These are phyloP conservation scores for Alternaria viburni DNA, from an alignment of 2,329 filamentous ascomycete species.

Conservation along the genomic window DNA sequence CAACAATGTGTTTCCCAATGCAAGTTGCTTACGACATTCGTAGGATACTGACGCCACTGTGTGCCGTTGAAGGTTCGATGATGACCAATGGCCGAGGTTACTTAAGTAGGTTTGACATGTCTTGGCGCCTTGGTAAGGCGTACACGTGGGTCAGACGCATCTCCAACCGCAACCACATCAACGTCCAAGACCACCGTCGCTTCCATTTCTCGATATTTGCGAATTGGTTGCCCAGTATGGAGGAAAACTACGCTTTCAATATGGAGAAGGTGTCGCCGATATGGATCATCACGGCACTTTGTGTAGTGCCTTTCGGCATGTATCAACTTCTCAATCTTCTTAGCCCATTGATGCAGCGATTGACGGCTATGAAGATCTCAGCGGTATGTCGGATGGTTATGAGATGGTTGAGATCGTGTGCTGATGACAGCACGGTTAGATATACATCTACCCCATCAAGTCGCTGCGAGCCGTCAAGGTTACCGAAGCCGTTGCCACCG, in stretches of 20 bases:
- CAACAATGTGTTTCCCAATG: background rate
- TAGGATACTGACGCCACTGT: background rate
- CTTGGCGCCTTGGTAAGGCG: constrained; percentile 4
- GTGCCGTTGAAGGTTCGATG: background rate
- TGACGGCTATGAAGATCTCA: constrained; percentile 40
- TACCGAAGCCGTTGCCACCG: constrained; percentile 49
- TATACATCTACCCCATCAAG: constrained; percentile 58
- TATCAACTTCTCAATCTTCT: constrained; percentile 29
- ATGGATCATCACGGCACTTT: constrained; percentile 29
- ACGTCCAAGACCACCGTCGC: background rate
- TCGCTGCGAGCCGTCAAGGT: constrained; percentile 51
- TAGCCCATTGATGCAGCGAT: constrained; percentile 29
- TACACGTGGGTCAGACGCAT: background rate
- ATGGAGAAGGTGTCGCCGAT: constrained; percentile 25
- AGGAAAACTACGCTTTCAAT: constrained; percentile 17
- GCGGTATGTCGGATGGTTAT: constrained; percentile 28
- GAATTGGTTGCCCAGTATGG: background rate
- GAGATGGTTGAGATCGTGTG: background rate
- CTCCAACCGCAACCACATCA: background rate
- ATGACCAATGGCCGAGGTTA: background rate
- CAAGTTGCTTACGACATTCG: background rate
- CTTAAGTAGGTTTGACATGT: background rate
- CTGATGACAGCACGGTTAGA: constrained; percentile 26
- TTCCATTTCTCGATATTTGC: background rate
- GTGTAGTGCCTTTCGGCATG: constrained; percentile 25